Conservation (phyloP, 495 filamentous ascomycete genomes). For the Penicillium angulare region DNA sequence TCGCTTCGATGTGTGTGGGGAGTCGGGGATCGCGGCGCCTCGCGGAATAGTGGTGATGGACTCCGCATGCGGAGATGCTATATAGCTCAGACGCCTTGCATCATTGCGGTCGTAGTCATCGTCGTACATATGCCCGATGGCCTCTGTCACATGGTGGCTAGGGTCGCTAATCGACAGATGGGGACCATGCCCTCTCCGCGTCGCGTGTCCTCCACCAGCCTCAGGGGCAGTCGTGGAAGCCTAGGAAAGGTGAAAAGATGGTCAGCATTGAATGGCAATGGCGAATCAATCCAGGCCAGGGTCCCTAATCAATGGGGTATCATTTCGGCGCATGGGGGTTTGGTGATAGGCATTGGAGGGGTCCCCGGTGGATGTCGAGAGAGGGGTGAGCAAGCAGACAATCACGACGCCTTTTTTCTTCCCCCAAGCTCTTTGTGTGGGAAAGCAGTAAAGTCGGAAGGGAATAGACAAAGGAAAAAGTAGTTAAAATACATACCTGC, state of each 20-base stretch:
- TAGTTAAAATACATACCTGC: slow-evolving; percentile 39
- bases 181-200: slow-evolving; percentile 60
- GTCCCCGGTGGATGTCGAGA: neutral
- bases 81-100: slow-evolving; percentile 63
- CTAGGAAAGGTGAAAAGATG: slow-evolving; percentile 23
- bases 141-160: slow-evolving; percentile 96
- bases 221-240: slow-evolving; percentile 54
- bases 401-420: neutral
- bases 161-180: slow-evolving; percentile 74
- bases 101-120: slow-evolving; percentile 70
- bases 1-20: slow-evolving; percentile 29
- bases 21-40: slow-evolving; percentile 45
- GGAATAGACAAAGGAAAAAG: neutral
- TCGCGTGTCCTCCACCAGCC: slow-evolving; percentile 52
- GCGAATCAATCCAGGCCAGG: neutral
- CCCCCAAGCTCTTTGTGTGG: neutral
- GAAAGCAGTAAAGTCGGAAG: neutral
- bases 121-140: slow-evolving; percentile 94
- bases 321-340: neutral
- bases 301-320: neutral
- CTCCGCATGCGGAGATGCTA: slow-evolving; percentile 51
- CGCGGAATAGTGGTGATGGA: slow-evolving; percentile 46
- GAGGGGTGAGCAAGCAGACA: neutral
- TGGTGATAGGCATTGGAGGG: neutral
- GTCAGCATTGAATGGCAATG: slow-evolving; percentile 10